phyloP scores from a whole-genome alignment of 805 yeast genomes.

The Saccharomycopsis fodiens region DNA sequence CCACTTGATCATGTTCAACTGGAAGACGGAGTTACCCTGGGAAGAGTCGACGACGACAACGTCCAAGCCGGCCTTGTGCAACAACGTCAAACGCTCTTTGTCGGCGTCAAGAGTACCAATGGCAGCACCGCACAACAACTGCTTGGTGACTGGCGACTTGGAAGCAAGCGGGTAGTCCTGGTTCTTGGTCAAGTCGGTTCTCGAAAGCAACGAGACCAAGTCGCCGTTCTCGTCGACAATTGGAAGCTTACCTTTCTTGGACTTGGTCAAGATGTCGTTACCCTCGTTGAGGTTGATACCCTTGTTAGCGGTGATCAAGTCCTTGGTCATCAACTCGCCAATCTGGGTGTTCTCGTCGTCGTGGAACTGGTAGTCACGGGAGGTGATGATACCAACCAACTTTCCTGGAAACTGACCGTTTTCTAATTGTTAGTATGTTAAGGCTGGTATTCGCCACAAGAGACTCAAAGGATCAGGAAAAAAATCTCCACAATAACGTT shows the following conservation, averaged over 20 bases:
- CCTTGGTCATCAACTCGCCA: constrained; percentile 82
- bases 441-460: not conserved
- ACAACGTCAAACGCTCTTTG: constrained; percentile 70
- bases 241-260: constrained; percentile 97
- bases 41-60: constrained; percentile 94
- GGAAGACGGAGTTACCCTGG: constrained; percentile 96
- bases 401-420: constrained; percentile 82
- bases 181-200: constrained; percentile 96
- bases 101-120: constrained; percentile 92
- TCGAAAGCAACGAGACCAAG: constrained; percentile 81
- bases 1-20: constrained; percentile 88
- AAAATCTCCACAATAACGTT: constrained; percentile 89
- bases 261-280: constrained; percentile 80
- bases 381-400: constrained; percentile 89
- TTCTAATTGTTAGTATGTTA: constrained; percentile 43
- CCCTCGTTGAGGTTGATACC: constrained; percentile 83
- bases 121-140: constrained; percentile 97
- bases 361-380: constrained; percentile 94
- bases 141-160: constrained; percentile 87
- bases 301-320: constrained; percentile 71
- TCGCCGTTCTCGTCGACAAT: constrained; percentile 72
- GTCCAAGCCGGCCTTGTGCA: constrained; percentile 94
- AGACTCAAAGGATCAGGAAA: not conserved
- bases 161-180: constrained; percentile 90
- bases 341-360: constrained; percentile 60